Base-by-base conservation (phyloP, 2,329 filamentous ascomycete species). In the Aspergillus floridensis region DNA sequence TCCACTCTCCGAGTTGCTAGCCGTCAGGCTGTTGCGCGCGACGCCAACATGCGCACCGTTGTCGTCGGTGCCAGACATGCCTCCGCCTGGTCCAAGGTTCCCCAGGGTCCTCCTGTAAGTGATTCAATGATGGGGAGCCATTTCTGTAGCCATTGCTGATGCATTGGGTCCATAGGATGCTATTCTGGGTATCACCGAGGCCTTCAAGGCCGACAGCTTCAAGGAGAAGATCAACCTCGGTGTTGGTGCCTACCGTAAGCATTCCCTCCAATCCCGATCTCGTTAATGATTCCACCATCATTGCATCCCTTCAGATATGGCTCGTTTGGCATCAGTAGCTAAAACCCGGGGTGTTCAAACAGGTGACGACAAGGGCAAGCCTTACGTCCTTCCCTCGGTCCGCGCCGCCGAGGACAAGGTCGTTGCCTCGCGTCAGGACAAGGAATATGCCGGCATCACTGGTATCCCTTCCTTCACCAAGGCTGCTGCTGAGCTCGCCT, bases 391-490 rank as follows among this genome's bases (percentile, higher is more conserved):
- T 63, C 93, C 93, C 61, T 97, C 93, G 52, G 95, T 99, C 62
- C 88, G 88, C 76, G 80, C 89, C 72, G 95, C 93, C 62, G 95
- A 98, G 85, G 84, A 91, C 78, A 91, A 92, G 82, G 86, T 96
- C 65, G 84, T 97, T 63, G 81, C 88, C 56, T 82, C 86, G 66
- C 85, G 86, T 71, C 77, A 95, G 72, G 95, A 98, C 86, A 96
- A 98, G 85, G 95, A 98, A 80, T 98, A 98, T 78, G 92, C 93
- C 66, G 92, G 92, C 77, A 99, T 99, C 80, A 98, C 95, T 51
- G 95, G 95, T 83, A 86, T 98, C 49, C 91, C 93, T 66, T 86
- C 92, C 71, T 97, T 99, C 84, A 96, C 93, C 79, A 91, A 90
- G 76, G 91, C 93, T 66, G 93, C 95, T 60, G 93, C 92, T 66